Base-by-base conservation (phyloP, 176 grass and related monocot species). In the Aechmea fasciata region DNA sequence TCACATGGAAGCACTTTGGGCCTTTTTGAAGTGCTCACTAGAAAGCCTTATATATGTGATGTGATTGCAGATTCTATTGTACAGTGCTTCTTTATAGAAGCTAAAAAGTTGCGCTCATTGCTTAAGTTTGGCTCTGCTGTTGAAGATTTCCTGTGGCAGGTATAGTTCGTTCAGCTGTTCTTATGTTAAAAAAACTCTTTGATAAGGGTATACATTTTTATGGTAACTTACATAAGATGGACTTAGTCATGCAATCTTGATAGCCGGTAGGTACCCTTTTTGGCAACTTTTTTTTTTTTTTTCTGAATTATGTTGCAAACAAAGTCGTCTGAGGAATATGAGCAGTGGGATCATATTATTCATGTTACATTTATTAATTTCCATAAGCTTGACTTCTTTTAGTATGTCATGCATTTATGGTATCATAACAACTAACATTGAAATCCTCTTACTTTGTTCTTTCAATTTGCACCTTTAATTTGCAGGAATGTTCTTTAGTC, bases 121-220 rank as follows among this genome's bases (percentile, higher is more conserved):
- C 65, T 69, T 65, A 73, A 72, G 26, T 92, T 89, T 51, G 86
- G 83, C 64, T 62, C 89, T 33, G 81, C 72, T 10, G 63, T 97
- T 73, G 93, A 97, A 67, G 74, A 75, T 63, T 97, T 97, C 73
- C 74, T 97, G 76, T 97, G 93, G 93, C 88, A 92, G 93, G 93
- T 96, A 86, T 23, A 61, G 20, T 13, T 69, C 1, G 9, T 71
- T 65, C 14, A 11, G 33, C 33, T 41, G 33, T 67, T 63, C 13
- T 64, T 57, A 71, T 53, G 2, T 67, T 55, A n/a, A n/a, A n/a
- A n/a, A n/a, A n/a, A 2, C 41, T 51, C 29, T 76, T 52, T 9
- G 11, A 0, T 71, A 61, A 41, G 3, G 4, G 33, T 61, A 61
- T 61, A 17, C 7, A 14, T 18, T 61, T 61, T 61, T 15, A 18